phyloP scores from a whole-genome alignment of 441 rosid genomes.

The Adansonia gregorii region DNA sequence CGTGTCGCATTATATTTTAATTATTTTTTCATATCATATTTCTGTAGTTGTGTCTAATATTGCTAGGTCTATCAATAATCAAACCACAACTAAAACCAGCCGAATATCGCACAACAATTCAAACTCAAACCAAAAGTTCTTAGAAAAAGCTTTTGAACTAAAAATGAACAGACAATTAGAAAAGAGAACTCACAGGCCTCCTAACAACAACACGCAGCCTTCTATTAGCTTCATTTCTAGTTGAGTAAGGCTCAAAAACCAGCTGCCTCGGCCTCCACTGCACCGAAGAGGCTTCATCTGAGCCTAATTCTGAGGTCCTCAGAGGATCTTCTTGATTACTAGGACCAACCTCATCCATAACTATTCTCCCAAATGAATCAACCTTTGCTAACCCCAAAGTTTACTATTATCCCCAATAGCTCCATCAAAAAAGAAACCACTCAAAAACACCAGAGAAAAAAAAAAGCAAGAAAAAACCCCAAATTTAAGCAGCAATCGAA shows the following conservation, averaged over 20 bases:
- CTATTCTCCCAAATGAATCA: slow-evolving; percentile 39
- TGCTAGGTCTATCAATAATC: background rate
- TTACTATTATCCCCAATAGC: slow-evolving; percentile 39
- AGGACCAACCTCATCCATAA: slow-evolving; percentile 71
- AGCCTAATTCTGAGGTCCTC: slow-evolving; percentile 36
- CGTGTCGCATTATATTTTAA: too few relatives aligned
- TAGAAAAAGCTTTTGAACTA: slow-evolving; percentile 14
- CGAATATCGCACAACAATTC: slow-evolving; percentile 23
- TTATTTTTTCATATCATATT: too few relatives aligned
- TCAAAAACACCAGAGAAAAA: background rate
- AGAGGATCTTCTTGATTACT: slow-evolving; percentile 47
- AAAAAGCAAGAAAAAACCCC: background rate
- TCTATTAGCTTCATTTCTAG: slow-evolving; percentile 39
- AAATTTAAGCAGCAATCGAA: slow-evolving; percentile 39
- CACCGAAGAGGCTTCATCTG: slow-evolving; percentile 35
- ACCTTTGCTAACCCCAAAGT: slow-evolving; percentile 36
- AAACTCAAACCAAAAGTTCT: slow-evolving; percentile 19
- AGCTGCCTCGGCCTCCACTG: slow-evolving; percentile 83
- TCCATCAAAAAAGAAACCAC: slow-evolving; percentile 31
- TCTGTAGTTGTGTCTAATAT: too few relatives aligned
- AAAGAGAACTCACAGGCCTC: slow-evolving; percentile 68
- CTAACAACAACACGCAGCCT: slow-evolving; percentile 57
- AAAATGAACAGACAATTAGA: slow-evolving; percentile 15
- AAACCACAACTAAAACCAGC: background rate
- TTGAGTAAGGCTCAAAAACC: slow-evolving; percentile 52